Base-by-base conservation (phyloP, 2,329 filamentous ascomycete genomes). In the Penicillium sp. region DNA sequence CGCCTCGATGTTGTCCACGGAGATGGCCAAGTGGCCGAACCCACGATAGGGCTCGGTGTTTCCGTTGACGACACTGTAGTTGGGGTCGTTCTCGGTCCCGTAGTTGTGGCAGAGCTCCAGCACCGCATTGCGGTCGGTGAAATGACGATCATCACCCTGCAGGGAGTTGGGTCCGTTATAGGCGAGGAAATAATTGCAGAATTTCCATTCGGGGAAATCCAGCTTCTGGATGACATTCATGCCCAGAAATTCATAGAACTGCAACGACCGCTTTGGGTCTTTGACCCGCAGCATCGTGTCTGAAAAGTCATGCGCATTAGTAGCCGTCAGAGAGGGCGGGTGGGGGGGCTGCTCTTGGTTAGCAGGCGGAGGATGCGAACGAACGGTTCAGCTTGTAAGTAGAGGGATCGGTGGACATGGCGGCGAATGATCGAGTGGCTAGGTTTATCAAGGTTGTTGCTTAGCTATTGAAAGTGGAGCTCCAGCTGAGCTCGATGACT, bases 221-320 rank as follows among this genome's bases (percentile, higher is more conserved):
- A 93, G 77, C 72, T 90, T 87, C 64, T 88, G 83, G 69, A 97
- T 80, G 53, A 90, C 72, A 65, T 78, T 90, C 80, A 97, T 83
- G 60, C 93, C 93, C 13, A 98, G 80, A 69, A 89, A 87, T 66
- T 95, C 85, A 72, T 97, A 98, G 73, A 95, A 98, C 59, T 91
- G 86, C 70, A 97, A 83, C 35, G 85, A 89, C 66, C 78, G 81
- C 72, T 90, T 85, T 9, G 91, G 91, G 73, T 98, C 90, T 73
- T 97, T 97, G 66, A 97, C 86, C 69, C 91, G 86, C 67, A 95
- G 77, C 88, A 88, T 93, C 34, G 73, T 70, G 54, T 74, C 68
- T 73, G 35, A 46, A 39, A 26, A 48, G 35, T 27, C 53, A 59
- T 57, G 7, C 9, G 28, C 36, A 50, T 63, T 43, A 61, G 52